Conservation (phyloP, 75 land plant species). For the Adiantum capillusveneris region DNA sequence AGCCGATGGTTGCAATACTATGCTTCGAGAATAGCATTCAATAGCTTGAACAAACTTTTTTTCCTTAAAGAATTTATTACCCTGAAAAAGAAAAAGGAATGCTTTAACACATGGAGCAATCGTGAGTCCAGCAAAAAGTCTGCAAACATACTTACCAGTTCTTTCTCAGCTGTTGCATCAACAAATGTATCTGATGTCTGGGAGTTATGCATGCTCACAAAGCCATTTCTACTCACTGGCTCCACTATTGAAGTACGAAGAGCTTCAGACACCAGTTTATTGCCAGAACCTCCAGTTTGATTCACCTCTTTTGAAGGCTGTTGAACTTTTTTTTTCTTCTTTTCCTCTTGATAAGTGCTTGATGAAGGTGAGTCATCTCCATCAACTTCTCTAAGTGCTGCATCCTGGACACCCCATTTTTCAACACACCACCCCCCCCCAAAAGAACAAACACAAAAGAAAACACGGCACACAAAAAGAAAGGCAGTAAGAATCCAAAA, state of each 20-base stretch:
- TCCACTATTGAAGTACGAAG: not conserved
- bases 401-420: too few species aligned
- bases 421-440: too few species aligned
- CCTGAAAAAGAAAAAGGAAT: slow-evolving; percentile 35
- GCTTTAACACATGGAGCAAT: too few species aligned
- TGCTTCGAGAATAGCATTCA: slow-evolving; percentile 94
- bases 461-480: too few species aligned
- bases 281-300: too few species aligned
- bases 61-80: slow-evolving; percentile 89
- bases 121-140: not conserved
- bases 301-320: not conserved
- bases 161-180: slow-evolving; percentile 87
- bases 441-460: too few species aligned
- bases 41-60: slow-evolving; percentile 86
- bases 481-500: too few species aligned
- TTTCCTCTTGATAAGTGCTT: not conserved
- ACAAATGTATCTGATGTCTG: slow-evolving; percentile 37
- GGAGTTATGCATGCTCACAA: slow-evolving; percentile 4
- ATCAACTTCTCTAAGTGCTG: slow-evolving; percentile 31
- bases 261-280: too few species aligned
- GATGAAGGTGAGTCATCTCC: slow-evolving; percentile 3
- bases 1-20: slow-evolving; percentile 75
- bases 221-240: slow-evolving; percentile 7
- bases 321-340: not conserved
- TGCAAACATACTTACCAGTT: slow-evolving; percentile 42